Conservation (phyloP, 2,329 filamentous ascomycete species). For the Elsinoe australis region DNA sequence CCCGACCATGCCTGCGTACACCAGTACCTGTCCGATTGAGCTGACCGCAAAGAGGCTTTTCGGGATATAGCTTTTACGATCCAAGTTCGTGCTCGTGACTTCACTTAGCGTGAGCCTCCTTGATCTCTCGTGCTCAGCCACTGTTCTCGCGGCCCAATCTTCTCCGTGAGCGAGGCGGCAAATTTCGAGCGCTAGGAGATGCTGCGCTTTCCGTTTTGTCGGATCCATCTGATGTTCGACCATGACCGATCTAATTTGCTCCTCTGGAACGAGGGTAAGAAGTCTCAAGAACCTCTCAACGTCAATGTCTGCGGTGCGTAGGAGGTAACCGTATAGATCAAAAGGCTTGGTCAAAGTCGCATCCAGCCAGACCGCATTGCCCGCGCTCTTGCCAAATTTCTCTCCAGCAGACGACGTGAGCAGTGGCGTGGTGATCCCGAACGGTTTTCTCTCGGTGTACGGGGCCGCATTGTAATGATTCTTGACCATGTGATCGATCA, state of each 20-base stretch:
- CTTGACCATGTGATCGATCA: constrained; percentile 59
- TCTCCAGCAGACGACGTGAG: constrained; percentile 75
- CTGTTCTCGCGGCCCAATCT: constrained; percentile 55
- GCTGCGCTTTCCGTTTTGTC: constrained; percentile 69
- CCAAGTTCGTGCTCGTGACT: not conserved
- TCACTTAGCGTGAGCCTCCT: constrained; percentile 24
- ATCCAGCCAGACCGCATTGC: constrained; percentile 92
- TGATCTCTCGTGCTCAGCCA: constrained; percentile 47
- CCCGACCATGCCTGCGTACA: not conserved
- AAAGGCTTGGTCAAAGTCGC: constrained; percentile 69
- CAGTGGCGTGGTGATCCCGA: constrained; percentile 85
- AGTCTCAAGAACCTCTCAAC: constrained; percentile 76
- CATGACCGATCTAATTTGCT: constrained; percentile 62
- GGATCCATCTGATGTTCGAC: constrained; percentile 59
- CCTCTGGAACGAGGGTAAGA: constrained; percentile 77
- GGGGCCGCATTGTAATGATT: constrained; percentile 6
- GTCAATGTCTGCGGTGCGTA: constrained; percentile 72
- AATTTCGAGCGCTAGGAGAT: constrained; percentile 74
- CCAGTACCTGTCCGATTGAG: not conserved
- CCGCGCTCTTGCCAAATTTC: constrained; percentile 92
- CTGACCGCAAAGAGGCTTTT: not conserved
- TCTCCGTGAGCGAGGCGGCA: constrained; percentile 69
- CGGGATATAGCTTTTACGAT: not conserved
- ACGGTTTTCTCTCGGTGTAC: constrained; percentile 42
- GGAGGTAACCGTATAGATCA: constrained; percentile 83